Evolutionary conservation across 2,329 filamentous ascomycete genomes (phyloP).

Genomic region (Sclerotinia subarctica): DNA sequence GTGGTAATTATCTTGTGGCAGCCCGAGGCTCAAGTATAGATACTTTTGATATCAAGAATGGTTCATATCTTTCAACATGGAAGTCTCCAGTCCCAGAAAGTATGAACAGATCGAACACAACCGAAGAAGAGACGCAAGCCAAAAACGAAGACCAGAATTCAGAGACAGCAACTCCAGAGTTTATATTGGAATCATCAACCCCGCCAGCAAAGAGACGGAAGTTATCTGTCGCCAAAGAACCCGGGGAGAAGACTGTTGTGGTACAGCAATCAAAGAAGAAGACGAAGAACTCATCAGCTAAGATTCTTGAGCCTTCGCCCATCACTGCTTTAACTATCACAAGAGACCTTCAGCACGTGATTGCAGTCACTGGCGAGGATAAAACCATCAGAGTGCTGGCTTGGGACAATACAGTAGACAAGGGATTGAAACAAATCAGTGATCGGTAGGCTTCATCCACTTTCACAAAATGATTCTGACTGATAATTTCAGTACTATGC

Average conservation of each 20-base stretch:
- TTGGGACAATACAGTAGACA: conserved; percentile 53
- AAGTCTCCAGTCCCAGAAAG: conserved; percentile 29
- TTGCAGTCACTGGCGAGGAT: conserved; percentile 85
- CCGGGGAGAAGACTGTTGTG: conserved; percentile 21
- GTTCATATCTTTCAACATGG: conserved; percentile 52
- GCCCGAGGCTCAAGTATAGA: conserved; percentile 71
- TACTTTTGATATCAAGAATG: conserved; percentile 59
- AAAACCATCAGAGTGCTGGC: conserved; percentile 84
- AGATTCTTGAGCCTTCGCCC: conserved; percentile 54
- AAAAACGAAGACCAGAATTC: background rate
- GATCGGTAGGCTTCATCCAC: conserved; percentile 54
- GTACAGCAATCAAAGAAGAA: conserved; percentile 29
- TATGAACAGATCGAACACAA: conserved; percentile 10
- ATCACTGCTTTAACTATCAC: conserved; percentile 68
- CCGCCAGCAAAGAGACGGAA: conserved; percentile 39
- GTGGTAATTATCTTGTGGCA: conserved; percentile 63
- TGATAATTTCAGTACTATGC: conserved; percentile 58
- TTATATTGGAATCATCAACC: conserved; percentile 16
- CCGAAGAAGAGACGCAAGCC: background rate
- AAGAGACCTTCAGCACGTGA: conserved; percentile 61
- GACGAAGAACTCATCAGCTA: conserved; percentile 26
- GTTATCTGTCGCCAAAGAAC: conserved; percentile 24
- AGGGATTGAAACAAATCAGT: conserved; percentile 60
- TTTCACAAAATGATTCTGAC: conserved; percentile 13
- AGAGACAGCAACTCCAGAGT: conserved; percentile 10